A percentile compares a stretch with the other conserved stretches of the same genome.
Conservation (phyloP, 371 early-diverging fungal species). For the Actinomortierella wolfii region DNA sequence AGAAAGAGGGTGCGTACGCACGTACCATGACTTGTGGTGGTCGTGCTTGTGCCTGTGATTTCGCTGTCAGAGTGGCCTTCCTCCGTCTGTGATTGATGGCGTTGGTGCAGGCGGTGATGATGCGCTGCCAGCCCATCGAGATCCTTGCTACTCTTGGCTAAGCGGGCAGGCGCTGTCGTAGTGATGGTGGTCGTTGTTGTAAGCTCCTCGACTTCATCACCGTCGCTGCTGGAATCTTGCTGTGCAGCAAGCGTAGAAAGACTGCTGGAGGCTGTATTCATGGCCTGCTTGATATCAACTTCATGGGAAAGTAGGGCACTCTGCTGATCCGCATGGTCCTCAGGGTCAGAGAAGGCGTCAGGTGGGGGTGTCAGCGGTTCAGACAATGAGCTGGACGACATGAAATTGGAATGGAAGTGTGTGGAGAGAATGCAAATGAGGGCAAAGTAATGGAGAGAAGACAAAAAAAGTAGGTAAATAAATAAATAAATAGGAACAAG, state of each 20-base stretch:
- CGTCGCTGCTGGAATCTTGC: not conserved
- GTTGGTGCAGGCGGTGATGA: no score
- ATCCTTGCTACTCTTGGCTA: constrained; percentile 1
- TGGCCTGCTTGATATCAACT: no score
- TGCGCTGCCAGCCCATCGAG: no score
- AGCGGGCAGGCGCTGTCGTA: not conserved
- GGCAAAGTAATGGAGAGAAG: not conserved
- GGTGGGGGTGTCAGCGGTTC: not conserved
- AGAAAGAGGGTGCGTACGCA: no score
- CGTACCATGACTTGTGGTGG: no score
- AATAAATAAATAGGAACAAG: constrained; percentile 1
- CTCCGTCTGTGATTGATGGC: no score
- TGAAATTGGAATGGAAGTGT: no score
- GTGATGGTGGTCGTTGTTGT: constrained; percentile 1
- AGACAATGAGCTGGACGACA: no score
- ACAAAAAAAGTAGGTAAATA: not conserved
- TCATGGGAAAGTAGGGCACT: not conserved
- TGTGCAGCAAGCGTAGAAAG: not conserved
- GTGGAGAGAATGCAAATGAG: no score
- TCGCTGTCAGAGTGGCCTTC: no score
- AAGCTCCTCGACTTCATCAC: not conserved
- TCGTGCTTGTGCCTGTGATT: no score
- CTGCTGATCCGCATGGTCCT: not conserved
- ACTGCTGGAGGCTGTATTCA: not conserved
- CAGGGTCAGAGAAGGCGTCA: not conserved